Evolutionary conservation across 192 early-diverging fungal genomes (phyloP).

Genomic region (Allomyces arbusculus): DNA sequence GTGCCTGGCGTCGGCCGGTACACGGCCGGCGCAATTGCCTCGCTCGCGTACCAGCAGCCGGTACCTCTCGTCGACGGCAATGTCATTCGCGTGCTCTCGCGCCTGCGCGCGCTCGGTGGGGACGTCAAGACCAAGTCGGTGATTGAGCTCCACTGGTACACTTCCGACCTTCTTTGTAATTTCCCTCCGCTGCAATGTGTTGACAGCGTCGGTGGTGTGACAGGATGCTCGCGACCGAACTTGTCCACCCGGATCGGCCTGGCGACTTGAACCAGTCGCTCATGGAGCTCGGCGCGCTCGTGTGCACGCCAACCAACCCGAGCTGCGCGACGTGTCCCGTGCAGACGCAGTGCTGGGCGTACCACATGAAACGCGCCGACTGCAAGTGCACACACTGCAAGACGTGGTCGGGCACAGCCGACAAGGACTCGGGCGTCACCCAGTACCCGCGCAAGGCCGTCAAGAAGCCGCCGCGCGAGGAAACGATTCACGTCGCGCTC

Average conservation of each 20-base stretch:
- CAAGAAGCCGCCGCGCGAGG: conserved; percentile 39
- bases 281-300: conserved; percentile 57
- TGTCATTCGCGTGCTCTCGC: conserved; percentile 45
- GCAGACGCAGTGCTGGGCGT: conserved; percentile 27
- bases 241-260: conserved; percentile 31
- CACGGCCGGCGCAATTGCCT: conserved; percentile 49
- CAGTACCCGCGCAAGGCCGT: conserved; percentile 34
- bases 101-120: conserved; percentile 35
- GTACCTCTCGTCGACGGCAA: conserved; percentile 56
- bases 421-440: conserved; percentile 1
- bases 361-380: too few relatives aligned
- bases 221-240: conserved; percentile 31
- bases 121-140: conserved; percentile 38
- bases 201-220: too few relatives aligned
- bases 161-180: background rate
- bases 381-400: too few relatives aligned
- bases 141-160: conserved; percentile 38
- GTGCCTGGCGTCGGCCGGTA: conserved; percentile 50
- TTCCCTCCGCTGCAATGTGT: too few relatives aligned
- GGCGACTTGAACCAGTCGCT: conserved; percentile 61
- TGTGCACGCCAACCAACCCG: conserved; percentile 50
- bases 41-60: conserved; percentile 41
- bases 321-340: conserved; percentile 42
- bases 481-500: conserved; percentile 11
- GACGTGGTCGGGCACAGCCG: too few relatives aligned